phyloP scores from a whole-genome alignment of 352 stramenopile species.

The Globisporangium iwayamae region DNA sequence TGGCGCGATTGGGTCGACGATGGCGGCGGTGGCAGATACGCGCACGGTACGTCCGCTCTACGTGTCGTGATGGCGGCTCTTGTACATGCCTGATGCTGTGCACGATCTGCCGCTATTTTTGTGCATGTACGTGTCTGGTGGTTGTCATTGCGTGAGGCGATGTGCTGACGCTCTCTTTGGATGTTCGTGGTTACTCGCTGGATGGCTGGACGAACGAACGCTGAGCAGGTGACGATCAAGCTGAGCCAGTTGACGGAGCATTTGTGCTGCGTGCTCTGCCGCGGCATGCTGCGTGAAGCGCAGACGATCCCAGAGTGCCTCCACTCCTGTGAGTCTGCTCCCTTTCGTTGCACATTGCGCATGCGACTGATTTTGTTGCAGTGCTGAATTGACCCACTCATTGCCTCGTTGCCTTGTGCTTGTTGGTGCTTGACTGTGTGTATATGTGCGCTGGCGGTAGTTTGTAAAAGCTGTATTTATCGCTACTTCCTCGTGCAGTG shows the following conservation, averaged over 20 bases:
- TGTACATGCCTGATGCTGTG: background rate
- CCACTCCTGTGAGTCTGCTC: conserved; percentile 57
- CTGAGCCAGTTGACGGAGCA: conserved; percentile 56
- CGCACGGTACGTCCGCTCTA: conserved; percentile 22
- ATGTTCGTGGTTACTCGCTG: conserved; percentile 8
- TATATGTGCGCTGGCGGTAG: conserved; percentile 18
- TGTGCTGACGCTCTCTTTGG: conserved; percentile 6
- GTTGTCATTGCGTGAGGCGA: background rate
- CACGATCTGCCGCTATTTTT: background rate
- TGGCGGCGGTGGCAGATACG: conserved; percentile 22
- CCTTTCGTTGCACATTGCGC: background rate
- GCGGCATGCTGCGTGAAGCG: conserved; percentile 63
- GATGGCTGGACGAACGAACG: background rate
- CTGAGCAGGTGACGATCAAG: conserved; percentile 42
- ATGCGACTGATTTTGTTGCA: background rate
- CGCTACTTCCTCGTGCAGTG: conserved; percentile 67
- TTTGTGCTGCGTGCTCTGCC: conserved; percentile 63
- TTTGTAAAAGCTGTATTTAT: conserved; percentile 87
- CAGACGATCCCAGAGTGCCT: conserved; percentile 83
- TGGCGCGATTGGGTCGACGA: conserved; percentile 6
- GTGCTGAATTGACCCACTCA: background rate
- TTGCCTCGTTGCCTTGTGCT: background rate
- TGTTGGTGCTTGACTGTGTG: background rate
- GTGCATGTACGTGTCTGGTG: background rate
- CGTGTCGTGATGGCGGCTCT: background rate